These are phyloP conservation scores for Cudoniella acicularis DNA, from an alignment of 495 filamentous ascomycete species.

Conservation along the genomic window DNA sequence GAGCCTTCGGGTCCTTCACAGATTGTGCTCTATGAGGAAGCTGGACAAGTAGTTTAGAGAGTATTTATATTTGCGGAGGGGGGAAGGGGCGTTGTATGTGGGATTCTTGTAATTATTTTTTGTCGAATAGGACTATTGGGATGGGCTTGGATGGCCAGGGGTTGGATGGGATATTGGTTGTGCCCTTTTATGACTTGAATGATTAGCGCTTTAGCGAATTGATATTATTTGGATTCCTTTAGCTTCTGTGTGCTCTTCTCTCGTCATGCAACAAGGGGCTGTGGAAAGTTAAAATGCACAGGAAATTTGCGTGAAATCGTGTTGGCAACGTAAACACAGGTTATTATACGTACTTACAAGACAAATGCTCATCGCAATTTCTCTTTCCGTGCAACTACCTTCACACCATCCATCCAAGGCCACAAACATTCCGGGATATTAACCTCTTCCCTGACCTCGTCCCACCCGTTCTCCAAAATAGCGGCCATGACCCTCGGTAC, in stretches of 20 bases:
- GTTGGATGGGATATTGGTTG: neutral
- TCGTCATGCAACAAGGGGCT: too few species aligned
- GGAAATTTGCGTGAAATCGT: too few species aligned
- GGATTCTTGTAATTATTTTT: conserved; percentile 1
- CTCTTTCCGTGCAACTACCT: conserved; percentile 52
- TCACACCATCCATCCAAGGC: conserved; percentile 76
- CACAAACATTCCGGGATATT: conserved; percentile 69
- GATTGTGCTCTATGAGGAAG: conserved; percentile 20
- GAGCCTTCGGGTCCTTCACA: neutral
- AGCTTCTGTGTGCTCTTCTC: too few species aligned
- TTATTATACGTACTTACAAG: too few species aligned
- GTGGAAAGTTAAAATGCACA: too few species aligned
- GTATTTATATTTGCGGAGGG: neutral
- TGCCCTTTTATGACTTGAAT: conserved; percentile 20
- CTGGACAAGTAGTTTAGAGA: conserved; percentile 14
- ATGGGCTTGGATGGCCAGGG: neutral
- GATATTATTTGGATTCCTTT: neutral
- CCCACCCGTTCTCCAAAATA: conserved; percentile 91
- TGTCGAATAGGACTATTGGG: neutral
- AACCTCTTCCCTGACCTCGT: conserved; percentile 60
- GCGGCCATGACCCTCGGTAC: conserved; percentile 87
- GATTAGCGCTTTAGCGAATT: conserved; percentile 20
- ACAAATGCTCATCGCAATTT: neutral
- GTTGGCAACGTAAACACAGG: too few species aligned
- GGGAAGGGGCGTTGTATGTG: neutral